Evolutionary conservation across 23 red algal genomes (phyloP), one percentile per base, ranked within the genome.

Genomic region (Cyanidioschyzon merolae): DNA sequence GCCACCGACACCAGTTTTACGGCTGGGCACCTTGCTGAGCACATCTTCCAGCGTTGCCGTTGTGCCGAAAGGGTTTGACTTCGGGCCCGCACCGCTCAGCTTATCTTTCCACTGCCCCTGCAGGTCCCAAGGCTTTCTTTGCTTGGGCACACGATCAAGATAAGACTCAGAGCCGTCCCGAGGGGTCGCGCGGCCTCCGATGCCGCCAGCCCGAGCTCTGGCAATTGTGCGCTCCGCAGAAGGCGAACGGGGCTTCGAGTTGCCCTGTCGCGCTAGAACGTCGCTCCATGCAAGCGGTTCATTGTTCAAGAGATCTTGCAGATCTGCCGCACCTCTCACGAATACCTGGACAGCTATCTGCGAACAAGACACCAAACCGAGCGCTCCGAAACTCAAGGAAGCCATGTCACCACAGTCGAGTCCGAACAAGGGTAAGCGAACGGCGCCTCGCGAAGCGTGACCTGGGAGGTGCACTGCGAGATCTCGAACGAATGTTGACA

Each of bases 81-180:
- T 35, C 3, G 3, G 12, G n/a, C 32, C n/a, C 12, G 12, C 63
- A 27, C 63, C n/a, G 7, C 12, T 71, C 32, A 71, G 12, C 63
- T 15, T 32, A 35, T 71, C 63, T 35, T 71, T 71, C 63, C 63
- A 71, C 63, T 71, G 63, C n/a, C 63, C 63, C 29, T 71, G 63
- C 63, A 71, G 30, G 30, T 71, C 63, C 63, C 63, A 71, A 25
- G 63, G 29, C 29, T 71, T 71, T 3, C 63, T 7, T 35, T 15
- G 21, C n/a, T 35, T 25, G n/a, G 63, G 63, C 32, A 71, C 63
- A 7, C 63, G 63, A 7, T 71, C 63, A 7, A 71, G 29, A 35
- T 32, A 32, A 3, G 63, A 25, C 21, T 71, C 63, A 7, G 30
- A 3, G 12, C 63, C 63, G 63, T 25, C 63, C 29, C 7, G 63